phyloP scores from a whole-genome alignment of 2,329 filamentous ascomycete genomes.

The Nigrospora osmanthi region DNA sequence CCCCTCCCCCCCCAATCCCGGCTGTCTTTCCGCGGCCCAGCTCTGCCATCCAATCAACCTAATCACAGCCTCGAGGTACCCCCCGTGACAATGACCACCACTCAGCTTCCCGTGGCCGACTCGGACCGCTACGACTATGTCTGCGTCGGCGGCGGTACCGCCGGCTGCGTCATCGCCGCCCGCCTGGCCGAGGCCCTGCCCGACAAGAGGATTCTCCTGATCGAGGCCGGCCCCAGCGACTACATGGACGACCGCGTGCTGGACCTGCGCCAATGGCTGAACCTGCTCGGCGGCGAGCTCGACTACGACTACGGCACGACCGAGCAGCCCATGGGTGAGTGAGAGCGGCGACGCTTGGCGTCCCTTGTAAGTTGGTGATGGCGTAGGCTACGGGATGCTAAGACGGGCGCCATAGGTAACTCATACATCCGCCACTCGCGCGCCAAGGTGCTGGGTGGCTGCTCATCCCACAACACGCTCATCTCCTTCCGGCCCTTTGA shows the following conservation, averaged over 20 bases:
- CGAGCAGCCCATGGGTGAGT: constrained; percentile 71
- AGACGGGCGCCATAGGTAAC: constrained; percentile 55
- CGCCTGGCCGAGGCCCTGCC: constrained; percentile 78
- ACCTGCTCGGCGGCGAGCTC: constrained; percentile 74
- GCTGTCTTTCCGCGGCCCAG: no score
- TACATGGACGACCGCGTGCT: constrained; percentile 83
- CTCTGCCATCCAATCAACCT: no score
- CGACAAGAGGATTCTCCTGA: constrained; percentile 70
- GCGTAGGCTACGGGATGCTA: neutral
- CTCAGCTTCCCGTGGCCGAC: constrained; percentile 54
- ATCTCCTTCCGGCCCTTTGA: constrained; percentile 90
- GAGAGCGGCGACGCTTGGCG: neutral
- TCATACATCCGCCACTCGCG: constrained; percentile 87
- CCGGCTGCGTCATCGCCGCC: constrained; percentile 76
- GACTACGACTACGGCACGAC: constrained; percentile 89
- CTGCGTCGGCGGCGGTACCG: constrained; percentile 78
- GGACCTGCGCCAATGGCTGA: constrained; percentile 80
- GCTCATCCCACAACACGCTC: constrained; percentile 88
- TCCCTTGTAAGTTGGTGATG: neutral
- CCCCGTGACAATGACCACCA: constrained; percentile 45
- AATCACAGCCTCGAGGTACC: neutral
- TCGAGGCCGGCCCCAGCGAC: constrained; percentile 85
- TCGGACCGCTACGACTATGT: constrained; percentile 73
- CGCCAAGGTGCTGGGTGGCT: constrained; percentile 86
- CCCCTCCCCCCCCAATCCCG: no score